Conservation (phyloP, 2,329 filamentous ascomycete species). For the Claviceps monticola region DNA sequence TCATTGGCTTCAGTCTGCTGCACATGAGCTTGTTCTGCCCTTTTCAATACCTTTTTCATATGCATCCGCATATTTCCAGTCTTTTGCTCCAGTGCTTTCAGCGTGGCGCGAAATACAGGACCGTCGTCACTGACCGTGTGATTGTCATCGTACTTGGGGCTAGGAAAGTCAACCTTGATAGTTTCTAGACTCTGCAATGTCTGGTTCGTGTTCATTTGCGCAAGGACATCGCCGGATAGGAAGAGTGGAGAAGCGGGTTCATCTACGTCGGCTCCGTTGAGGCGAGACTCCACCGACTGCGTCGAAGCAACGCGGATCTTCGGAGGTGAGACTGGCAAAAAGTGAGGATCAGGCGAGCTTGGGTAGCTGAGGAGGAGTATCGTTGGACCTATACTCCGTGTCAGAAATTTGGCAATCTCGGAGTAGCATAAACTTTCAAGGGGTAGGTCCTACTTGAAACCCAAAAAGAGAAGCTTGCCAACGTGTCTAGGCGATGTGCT, state of each 20-base stretch:
- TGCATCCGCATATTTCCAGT: slow-evolving; percentile 85
- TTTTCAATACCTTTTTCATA: slow-evolving; percentile 93
- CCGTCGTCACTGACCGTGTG: slow-evolving; percentile 79
- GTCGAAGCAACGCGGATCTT: slow-evolving; percentile 73
- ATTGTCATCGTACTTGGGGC: slow-evolving; percentile 74
- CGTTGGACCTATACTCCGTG: slow-evolving; percentile 24
- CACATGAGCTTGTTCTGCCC: slow-evolving; percentile 74
- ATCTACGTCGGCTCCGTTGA: slow-evolving; percentile 57
- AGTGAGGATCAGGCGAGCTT: slow-evolving; percentile 54
- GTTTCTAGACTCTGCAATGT: slow-evolving; percentile 26
- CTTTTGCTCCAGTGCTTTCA: slow-evolving; percentile 93
- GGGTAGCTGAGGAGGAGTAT: slow-evolving; percentile 37
- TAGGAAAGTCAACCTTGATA: slow-evolving; percentile 78
- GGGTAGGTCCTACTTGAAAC: slow-evolving; percentile 56
- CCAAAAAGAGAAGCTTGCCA: slow-evolving; percentile 92
- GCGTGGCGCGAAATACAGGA: slow-evolving; percentile 87
- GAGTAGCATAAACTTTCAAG: not conserved
- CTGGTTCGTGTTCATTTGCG: slow-evolving; percentile 13
- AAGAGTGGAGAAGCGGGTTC: slow-evolving; percentile 42
- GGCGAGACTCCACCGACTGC: slow-evolving; percentile 72
- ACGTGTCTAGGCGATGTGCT: slow-evolving; percentile 73
- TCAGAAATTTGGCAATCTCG: not conserved
- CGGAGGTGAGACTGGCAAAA: slow-evolving; percentile 58
- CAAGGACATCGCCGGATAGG: slow-evolving; percentile 22
- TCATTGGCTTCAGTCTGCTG: slow-evolving; percentile 79